phyloP scores from a whole-genome alignment of 495 filamentous ascomycete species.

The Penicillium angulare region DNA sequence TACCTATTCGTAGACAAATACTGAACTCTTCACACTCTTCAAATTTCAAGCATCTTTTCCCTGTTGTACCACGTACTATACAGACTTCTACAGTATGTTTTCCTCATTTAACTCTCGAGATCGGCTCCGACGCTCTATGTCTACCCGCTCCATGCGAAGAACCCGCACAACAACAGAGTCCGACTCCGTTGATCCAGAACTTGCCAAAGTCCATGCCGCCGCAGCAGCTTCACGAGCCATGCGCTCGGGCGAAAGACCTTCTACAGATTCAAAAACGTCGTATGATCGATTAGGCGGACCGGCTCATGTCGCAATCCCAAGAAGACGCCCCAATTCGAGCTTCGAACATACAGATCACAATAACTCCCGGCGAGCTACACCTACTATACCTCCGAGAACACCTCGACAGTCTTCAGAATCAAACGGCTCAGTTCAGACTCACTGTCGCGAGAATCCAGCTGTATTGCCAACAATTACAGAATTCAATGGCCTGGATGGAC shows the following conservation, averaged over 20 bases:
- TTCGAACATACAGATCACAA: conserved; percentile 10
- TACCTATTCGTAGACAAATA: background rate
- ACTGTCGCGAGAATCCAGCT: conserved; percentile 14
- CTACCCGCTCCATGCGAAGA: conserved; percentile 57
- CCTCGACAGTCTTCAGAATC: conserved; percentile 5
- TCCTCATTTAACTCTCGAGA: conserved; percentile 35
- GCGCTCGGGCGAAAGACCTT: conserved; percentile 50
- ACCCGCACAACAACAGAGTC: conserved; percentile 20
- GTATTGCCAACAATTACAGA: conserved; percentile 38
- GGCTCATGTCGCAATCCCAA: conserved; percentile 40
- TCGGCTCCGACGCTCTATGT: conserved; percentile 59
- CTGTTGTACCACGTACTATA: conserved; percentile 15
- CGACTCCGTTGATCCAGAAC: conserved; percentile 51
- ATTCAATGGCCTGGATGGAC: conserved; percentile 51
- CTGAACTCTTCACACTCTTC: background rate
- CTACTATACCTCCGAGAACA: conserved; percentile 5
- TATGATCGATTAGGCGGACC: conserved; percentile 35
- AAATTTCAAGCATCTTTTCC: background rate
- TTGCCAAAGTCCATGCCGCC: conserved; percentile 61
- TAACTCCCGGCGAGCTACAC: background rate
- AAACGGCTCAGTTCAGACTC: background rate
- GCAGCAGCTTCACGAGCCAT: conserved; percentile 69
- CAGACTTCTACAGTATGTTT: conserved; percentile 29
- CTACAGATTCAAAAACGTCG: conserved; percentile 26
- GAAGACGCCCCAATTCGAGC: conserved; percentile 20